Percentiles rank a stretch among this genome's conserved stretches.
Conservation (phyloP, 257 asterid genomes). For the Phtheirospermum japonicum region DNA sequence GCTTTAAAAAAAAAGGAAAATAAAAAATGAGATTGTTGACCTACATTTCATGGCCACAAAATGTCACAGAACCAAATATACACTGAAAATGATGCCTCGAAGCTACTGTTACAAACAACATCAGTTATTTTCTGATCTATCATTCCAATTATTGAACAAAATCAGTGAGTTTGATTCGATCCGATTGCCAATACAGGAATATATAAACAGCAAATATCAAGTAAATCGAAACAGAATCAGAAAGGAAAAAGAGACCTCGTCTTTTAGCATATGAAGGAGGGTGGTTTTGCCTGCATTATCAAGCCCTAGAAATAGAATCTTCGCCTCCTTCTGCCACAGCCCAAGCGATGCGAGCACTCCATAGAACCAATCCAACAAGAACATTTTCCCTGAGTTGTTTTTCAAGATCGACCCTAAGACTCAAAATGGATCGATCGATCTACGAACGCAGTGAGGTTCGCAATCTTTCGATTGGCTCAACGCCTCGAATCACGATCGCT, state of each 20-base stretch:
- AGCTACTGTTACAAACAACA: not conserved
- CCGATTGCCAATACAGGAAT: conserved; percentile 9
- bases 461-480: conserved; percentile 33
- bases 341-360: conserved; percentile 92
- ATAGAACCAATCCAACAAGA: conserved; percentile 89
- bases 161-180: conserved; percentile 4
- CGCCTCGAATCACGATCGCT: conserved; percentile 31
- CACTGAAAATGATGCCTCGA: too few relatives aligned
- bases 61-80: too few relatives aligned
- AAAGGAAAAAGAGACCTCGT: conserved; percentile 53
- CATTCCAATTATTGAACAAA: conserved; percentile 17
- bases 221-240: conserved; percentile 11
- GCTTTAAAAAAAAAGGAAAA: not conserved
- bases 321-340: conserved; percentile 95
- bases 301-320: conserved; percentile 87
- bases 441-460: conserved; percentile 27
- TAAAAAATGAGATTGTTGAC: conserved; percentile 1
- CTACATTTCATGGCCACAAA: not conserved
- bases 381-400: conserved; percentile 41
- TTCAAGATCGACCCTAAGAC: not conserved
- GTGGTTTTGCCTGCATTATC: conserved; percentile 98
- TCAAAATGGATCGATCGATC: conserved; percentile 26
- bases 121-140: conserved; percentile 15
- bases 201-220: not conserved
- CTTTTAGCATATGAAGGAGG: conserved; percentile 90